Base-by-base conservation (phyloP, 1,284 basidiomycete species). In the Coniferiporia weirii region DNA sequence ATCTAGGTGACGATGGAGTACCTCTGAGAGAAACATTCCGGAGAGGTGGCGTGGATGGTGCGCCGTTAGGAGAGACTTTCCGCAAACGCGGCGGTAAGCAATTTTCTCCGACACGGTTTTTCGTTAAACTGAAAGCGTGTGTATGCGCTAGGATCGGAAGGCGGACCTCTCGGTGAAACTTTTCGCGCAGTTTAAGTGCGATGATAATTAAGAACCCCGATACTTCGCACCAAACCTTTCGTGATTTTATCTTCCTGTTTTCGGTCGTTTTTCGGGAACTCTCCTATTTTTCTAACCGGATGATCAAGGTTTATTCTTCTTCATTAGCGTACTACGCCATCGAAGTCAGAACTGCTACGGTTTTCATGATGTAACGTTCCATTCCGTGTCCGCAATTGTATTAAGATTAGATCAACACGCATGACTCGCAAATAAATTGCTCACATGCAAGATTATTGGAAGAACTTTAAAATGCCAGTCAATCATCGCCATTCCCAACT, bases 401-500 rank as follows among this genome's bases (percentile, higher is more conserved):
- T 40, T 40, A 40, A 40, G 38, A 40, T 9, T 40, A 40, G 38
- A 40, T 15, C 38, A 40, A 10, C 15, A 12, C 38, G 9, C 15
- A 40, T 40, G 38, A 15, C 38, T 40, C 15, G 38, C 9, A 10
- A 40, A 15, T 12, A 40, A 15, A 15, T 46, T 46, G 15, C 44
- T 19, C 44, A 19, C 44, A 46, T 46, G n/a, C 40, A 43, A 12
- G 7, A 5, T 27, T 5, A 27, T 27, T 43, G 40, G 7, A n/a
- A 8, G 40, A 43, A 43, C 40, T 12, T 43, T 13, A 12, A 43
- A n/a, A 12, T 43, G 12, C 10, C n/a, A n/a, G n/a, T 13, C n/a
- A n/a, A 13, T 13, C n/a, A 43, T 43, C 53, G 6, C 56, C 56
- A n/a, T 58, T 63, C 27, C 68, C 69, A 52, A 82, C 63, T 0